Percentiles rank a stretch among this genome's conserved stretches.
Evolutionary conservation across 2,329 filamentous ascomycete species (phyloP).

Genomic region (Penicillium sp.): DNA sequence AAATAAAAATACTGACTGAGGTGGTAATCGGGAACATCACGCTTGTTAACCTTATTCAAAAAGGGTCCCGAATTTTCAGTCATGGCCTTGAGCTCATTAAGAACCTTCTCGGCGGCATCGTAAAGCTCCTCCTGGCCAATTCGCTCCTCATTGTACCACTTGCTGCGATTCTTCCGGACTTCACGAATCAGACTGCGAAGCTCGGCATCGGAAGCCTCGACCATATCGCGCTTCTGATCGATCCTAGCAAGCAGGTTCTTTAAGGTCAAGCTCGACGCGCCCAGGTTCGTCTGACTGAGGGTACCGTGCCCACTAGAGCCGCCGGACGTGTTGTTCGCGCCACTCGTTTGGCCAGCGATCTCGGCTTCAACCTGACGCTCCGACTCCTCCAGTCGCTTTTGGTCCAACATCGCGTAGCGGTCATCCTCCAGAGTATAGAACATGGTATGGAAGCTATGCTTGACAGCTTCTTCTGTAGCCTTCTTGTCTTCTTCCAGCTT

Average conservation of each 20-base stretch:
- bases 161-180: constrained; percentile 95
- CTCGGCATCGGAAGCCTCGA: constrained; percentile 90
- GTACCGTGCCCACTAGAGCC: constrained; percentile 76
- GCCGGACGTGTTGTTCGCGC: constrained; percentile 57
- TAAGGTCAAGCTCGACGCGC: constrained; percentile 90
- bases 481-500: constrained; percentile 90
- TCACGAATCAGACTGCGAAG: constrained; percentile 92
- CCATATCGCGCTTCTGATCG: constrained; percentile 86
- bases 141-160: constrained; percentile 98
- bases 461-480: constrained; percentile 85
- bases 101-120: constrained; percentile 92
- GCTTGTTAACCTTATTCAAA: constrained; percentile 90
- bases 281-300: constrained; percentile 89
- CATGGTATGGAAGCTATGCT: constrained; percentile 86
- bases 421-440: constrained; percentile 97
- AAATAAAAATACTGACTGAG: constrained; percentile 64
- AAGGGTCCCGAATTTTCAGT: constrained; percentile 98
- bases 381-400: constrained; percentile 94
- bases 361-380: constrained; percentile 96
- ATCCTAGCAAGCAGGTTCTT: constrained; percentile 97
- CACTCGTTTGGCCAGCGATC: constrained; percentile 68
- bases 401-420: constrained; percentile 93
- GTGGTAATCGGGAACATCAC: constrained; percentile 95
- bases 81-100: constrained; percentile 95
- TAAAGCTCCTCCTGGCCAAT: constrained; percentile 98